These are phyloP conservation scores for Aspergillus funiculosus DNA, from an alignment of 495 filamentous ascomycete species.

Conservation along the genomic window DNA sequence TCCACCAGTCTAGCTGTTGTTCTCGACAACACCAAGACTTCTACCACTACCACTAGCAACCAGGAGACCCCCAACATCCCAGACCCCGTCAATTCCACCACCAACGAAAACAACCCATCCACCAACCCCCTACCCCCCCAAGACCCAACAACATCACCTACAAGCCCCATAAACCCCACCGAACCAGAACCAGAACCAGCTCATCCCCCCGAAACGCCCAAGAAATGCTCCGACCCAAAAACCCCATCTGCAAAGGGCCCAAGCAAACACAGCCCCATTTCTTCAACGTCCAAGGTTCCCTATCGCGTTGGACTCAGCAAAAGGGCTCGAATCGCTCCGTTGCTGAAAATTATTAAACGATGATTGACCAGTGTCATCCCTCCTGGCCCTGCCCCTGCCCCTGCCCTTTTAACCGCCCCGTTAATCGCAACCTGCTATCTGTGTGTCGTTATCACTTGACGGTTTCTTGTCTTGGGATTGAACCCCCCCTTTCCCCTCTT, in stretches of 20 bases:
- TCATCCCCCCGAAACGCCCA: conserved; percentile 20
- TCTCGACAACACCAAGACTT: background rate
- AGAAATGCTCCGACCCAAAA: conserved; percentile 13
- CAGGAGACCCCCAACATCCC: background rate
- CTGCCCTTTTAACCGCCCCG: background rate
- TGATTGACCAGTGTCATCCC: conserved; percentile 23
- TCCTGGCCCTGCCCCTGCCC: background rate
- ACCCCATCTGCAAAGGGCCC: conserved; percentile 23
- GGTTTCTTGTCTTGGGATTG: background rate
- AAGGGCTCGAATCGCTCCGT: conserved; percentile 56
- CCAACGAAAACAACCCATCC: background rate
- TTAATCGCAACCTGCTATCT: too few species aligned
- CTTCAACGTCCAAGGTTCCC: conserved; percentile 48
- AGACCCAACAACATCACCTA: background rate
- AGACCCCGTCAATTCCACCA: background rate
- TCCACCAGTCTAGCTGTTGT: background rate
- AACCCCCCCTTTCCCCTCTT: too few species aligned
- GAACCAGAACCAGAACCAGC: background rate
- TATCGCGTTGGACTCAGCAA: conserved; percentile 66
- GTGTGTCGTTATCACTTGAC: background rate
- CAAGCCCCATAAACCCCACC: conserved; percentile 8
- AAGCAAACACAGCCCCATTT: conserved; percentile 45
- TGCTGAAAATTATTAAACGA: conserved; percentile 59
- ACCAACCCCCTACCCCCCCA: background rate
- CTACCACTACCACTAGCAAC: background rate